Base-by-base conservation (phyloP, 768 basidiomycete genomes). In the Dictyophora rubrovolvata region DNA sequence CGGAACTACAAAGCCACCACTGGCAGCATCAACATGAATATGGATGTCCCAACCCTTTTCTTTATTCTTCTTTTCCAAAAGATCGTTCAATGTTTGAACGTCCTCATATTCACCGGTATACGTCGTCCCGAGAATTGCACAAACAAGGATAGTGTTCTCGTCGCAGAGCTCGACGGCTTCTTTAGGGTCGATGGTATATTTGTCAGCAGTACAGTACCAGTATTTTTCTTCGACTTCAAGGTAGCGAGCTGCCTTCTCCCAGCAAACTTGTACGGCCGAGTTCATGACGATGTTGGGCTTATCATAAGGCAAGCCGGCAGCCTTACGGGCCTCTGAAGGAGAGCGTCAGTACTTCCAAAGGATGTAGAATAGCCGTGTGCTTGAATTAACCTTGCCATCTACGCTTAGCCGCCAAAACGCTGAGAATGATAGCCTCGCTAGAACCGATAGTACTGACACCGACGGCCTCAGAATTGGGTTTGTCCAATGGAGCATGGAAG, bases 121-220 rank as follows among this genome's bases (percentile, higher is more conserved):
- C 2, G 74, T 76, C 62, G 74, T 75, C 36, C 75, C 77, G 7
- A 79, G 62, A 60, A 79, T 79, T 54, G 79, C 79, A 64, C 84
- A 83, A 33, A 86, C 77, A 35, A 83, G 81, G 63, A 86, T 86
- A 4, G 81, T 83, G 69, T 86, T 86, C 69, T 87, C 84, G 67
- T 87, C 84, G 49, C 84, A 79, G 61, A 70, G 79, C 59, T 79
- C 71, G 72, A 84, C 70, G 1, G 82, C 82, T 28, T 82, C 77
- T 59, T 79, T 71, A 0, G 83, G 79, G 57, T 77, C 70, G 59
- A 79, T 72, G 62, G 77, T 78, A 51, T 75, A 74, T 36, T 71
- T 74, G n/a, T 70, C 67, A 0, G 68, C 70, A 55, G 73, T 77
- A 16, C 77, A 76, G 21, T 76, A 77, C 14, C 78, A 77, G 53